Evolutionary conservation across 345 rosid species (phyloP).

Genomic region (Syzygium oleosum): DNA sequence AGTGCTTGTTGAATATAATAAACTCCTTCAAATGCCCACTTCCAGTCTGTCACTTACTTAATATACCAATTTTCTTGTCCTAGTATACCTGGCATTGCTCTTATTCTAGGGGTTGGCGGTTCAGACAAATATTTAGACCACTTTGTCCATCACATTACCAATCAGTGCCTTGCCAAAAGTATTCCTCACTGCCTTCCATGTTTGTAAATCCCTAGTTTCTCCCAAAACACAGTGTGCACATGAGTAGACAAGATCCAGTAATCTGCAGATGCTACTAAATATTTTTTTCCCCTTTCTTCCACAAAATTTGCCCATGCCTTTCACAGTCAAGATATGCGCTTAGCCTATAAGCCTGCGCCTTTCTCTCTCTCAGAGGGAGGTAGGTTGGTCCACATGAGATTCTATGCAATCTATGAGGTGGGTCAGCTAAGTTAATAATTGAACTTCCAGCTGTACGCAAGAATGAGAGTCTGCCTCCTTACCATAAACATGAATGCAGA

Average conservation of each 20-base stretch:
- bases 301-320: neutral
- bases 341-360: neutral
- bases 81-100: neutral
- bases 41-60: neutral
- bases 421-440: neutral
- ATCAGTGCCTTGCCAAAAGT: neutral
- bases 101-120: neutral
- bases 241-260: neutral
- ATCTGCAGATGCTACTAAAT: neutral
- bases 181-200: neutral
- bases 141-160: neutral
- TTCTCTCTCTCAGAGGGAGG: neutral
- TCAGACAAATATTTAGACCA: neutral
- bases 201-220: neutral
- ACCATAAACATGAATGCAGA: neutral
- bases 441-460: neutral
- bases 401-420: neutral
- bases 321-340: neutral
- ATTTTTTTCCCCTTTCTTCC: neutral
- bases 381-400: neutral
- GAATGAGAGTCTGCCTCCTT: neutral
- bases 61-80: neutral
- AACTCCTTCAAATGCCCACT: neutral
- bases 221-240: neutral
- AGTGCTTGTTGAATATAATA: neutral